Percentiles rank a stretch among this genome's conserved stretches.
Conservation (phyloP, 768 basidiomycete genomes). For the Bullera alba region DNA sequence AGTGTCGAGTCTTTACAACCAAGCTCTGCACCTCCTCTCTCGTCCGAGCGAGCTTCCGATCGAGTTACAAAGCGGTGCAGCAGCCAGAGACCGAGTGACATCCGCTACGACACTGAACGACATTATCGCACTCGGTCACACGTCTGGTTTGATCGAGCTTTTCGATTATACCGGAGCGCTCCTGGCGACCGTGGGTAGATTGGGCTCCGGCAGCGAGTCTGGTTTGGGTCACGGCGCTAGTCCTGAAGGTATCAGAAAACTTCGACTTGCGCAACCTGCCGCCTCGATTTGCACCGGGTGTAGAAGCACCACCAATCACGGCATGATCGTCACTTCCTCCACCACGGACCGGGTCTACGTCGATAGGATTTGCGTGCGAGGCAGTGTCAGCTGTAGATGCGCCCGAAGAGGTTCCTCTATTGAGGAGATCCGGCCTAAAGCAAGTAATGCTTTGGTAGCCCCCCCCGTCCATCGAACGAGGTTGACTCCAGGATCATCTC, state of each 20-base stretch:
- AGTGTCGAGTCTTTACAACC: background rate
- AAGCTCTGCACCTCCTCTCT: background rate
- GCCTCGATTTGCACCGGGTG: conserved; percentile 63
- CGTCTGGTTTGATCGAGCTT: conserved; percentile 8
- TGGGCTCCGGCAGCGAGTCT: conserved; percentile 42
- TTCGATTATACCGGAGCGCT: background rate
- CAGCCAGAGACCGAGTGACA: background rate
- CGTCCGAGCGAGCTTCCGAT: too few relatives aligned
- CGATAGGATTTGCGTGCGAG: conserved; percentile 54
- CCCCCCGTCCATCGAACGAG: background rate
- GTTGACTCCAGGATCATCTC: background rate
- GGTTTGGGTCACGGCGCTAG: conserved; percentile 52
- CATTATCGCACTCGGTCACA: conserved; percentile 7
- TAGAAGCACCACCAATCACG: conserved; percentile 60
- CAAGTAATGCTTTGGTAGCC: background rate
- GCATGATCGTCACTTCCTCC: conserved; percentile 61
- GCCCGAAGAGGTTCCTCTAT: conserved; percentile 7
- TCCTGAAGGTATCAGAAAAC: conserved; percentile 54
- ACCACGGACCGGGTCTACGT: conserved; percentile 60
- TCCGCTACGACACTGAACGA: background rate
- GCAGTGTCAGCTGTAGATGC: conserved; percentile 8
- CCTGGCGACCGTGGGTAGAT: conserved; percentile 8
- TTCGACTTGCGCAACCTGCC: conserved; percentile 58
- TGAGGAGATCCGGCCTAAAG: conserved; percentile 4
- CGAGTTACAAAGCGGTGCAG: too few relatives aligned